Evolutionary conservation across 1,284 basidiomycete species (phyloP).

Genomic region (Moesziomyces antarcticus): DNA sequence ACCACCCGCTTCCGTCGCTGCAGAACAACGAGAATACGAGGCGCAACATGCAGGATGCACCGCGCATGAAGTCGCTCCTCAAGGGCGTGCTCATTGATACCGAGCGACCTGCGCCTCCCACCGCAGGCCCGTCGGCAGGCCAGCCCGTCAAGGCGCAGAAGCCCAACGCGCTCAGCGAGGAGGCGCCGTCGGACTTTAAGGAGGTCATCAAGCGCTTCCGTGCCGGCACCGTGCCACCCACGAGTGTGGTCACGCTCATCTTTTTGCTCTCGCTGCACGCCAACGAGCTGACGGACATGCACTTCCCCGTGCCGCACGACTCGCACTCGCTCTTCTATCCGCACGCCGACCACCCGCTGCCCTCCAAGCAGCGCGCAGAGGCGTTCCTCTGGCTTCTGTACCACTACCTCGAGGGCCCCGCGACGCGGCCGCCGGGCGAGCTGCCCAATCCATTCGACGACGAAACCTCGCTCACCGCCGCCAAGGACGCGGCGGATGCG

Average conservation of each 20-base stretch:
- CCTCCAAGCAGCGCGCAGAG: conserved; percentile 54
- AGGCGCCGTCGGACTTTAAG: conserved; percentile 57
- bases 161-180: conserved; percentile 52
- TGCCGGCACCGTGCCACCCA: conserved; percentile 47
- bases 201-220: conserved; percentile 57
- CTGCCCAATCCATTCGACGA: conserved; percentile 64
- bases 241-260: conserved; percentile 64
- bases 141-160: conserved; percentile 40
- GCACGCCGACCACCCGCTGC: conserved; percentile 53
- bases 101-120: conserved; percentile 71
- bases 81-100: conserved; percentile 80
- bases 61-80: conserved; percentile 79
- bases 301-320: conserved; percentile 60
- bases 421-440: conserved; percentile 48
- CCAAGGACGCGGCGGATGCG: conserved; percentile 35
- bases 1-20: conserved; percentile 83
- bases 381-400: conserved; percentile 65
- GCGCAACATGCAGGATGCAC: conserved; percentile 82
- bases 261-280: conserved; percentile 60
- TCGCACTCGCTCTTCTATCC: conserved; percentile 65
- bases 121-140: conserved; percentile 50
- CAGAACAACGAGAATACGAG: conserved; percentile 74
- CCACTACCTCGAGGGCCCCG: conserved; percentile 64
- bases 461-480: conserved; percentile 31
- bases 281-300: conserved; percentile 54